Evolutionary conservation across 108 stramenopile genomes (phyloP), one percentile per base, ranked within the genome.

Genomic region (Fragilaria crotonensis): DNA sequence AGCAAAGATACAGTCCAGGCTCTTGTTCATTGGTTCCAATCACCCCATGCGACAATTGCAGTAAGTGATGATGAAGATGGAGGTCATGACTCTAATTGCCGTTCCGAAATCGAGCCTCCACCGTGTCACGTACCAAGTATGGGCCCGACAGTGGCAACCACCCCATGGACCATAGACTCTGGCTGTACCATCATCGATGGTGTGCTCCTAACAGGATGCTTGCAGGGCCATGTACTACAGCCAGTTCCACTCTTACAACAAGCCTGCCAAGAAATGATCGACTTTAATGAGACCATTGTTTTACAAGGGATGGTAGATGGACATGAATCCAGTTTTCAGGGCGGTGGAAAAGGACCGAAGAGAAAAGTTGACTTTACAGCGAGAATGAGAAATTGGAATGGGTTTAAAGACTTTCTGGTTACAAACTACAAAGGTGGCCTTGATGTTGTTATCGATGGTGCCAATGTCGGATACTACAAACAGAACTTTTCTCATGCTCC

Each of bases 401-500:
- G 46, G 3, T 83, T 77, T 59, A 25, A 45, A 1, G 33, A 57
- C 14, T 79, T 68, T 63, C 50, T 79, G 41, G 33, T 5, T 0
- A 23, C 18, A n/a, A 45, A 56, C 4, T 29, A 19, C 2, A 17
- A 20, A 11, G 48, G 48, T n/a, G 48, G 28, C 17, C 23, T 65
- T 52, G 80, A 87, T 63, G 64, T 85, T 5, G 81, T 98, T n/a
- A 75, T 99, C 53, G 99, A 99, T 74, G 97, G 96, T 2, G 99
- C 99, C 18, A 99, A 99, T 76, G 81, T 98, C 27, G 97, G 96
- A 0, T 97, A 96, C 77, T 96, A 63, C 64, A 80, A 98, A 62
- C 70, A 85, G 59, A 94, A 94, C 69, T 96, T 83, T 64, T 59
- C 66, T 26, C 60, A 62, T 25, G 78, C 91, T 5, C 93, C 94